Evolutionary conservation across 805 yeast genomes (phyloP).

Genomic region (Wickerhamomyces subpelliculosus): DNA sequence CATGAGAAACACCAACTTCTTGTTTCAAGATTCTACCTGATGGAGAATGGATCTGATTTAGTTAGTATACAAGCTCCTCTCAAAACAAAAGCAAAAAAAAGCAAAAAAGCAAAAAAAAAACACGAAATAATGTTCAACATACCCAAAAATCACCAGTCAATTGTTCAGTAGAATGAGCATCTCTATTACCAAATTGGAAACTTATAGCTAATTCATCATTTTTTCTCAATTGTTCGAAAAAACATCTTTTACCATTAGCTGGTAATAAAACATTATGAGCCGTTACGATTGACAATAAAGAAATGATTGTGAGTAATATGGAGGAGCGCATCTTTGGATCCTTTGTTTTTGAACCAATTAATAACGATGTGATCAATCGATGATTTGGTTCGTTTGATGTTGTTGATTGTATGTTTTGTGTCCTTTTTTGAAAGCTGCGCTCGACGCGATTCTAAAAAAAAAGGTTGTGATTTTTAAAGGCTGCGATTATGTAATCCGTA

Average conservation of each 20-base stretch:
- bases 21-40: constrained; percentile 42
- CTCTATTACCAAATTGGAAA: constrained; percentile 91
- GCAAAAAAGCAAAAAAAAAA: too few species aligned
- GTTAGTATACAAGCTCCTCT: neutral
- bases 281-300: constrained; percentile 9
- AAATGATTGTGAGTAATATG: neutral
- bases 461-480: too few species aligned
- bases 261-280: constrained; percentile 84
- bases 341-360: neutral
- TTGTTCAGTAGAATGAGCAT: constrained; percentile 62
- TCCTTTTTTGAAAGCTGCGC: too few species aligned
- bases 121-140: neutral
- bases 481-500: too few species aligned
- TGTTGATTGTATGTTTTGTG: too few species aligned
- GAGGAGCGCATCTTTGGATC: neutral
- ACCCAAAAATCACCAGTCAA: constrained; percentile 53
- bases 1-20: constrained; percentile 62
- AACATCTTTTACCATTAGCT: constrained; percentile 81
- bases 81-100: neutral
- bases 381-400: too few species aligned
- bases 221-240: constrained; percentile 71
- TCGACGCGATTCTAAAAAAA: too few species aligned
- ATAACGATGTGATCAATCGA: too few species aligned
- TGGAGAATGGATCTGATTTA: constrained; percentile 17
- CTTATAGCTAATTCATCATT: constrained; percentile 84